Evolutionary conservation across 305 asterid genomes (phyloP).

Genomic region (Fraxinus albicans): DNA sequence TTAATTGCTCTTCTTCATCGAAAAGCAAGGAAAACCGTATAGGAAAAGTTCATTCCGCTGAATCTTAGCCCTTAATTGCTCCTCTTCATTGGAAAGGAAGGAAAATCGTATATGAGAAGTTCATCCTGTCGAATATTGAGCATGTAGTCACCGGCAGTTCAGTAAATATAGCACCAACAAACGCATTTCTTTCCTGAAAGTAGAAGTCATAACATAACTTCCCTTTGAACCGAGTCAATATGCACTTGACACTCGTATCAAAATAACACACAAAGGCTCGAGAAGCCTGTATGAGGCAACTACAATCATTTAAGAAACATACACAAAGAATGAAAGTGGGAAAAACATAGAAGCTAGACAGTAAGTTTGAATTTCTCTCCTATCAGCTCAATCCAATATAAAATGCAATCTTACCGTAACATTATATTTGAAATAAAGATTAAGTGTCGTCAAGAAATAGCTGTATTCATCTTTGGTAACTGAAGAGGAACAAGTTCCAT

Average conservation of each 20-base stretch:
- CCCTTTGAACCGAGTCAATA: not conserved
- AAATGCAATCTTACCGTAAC: constrained; percentile 65
- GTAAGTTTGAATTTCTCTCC: not conserved
- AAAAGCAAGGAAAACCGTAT: not conserved
- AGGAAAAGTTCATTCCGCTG: not conserved
- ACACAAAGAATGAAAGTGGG: not conserved
- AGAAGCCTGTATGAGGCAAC: constrained; percentile 15
- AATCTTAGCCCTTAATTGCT: not conserved
- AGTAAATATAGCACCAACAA: not conserved
- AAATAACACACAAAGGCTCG: constrained; percentile 2
- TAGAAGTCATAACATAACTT: not conserved
- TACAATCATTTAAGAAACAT: constrained; percentile 10
- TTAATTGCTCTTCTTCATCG: not conserved
- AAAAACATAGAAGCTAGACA: not conserved
- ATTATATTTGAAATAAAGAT: constrained; percentile 72
- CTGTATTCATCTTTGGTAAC: constrained; percentile 68
- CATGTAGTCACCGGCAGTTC: not conserved
- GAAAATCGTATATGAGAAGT: not conserved
- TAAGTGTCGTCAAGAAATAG: constrained; percentile 70
- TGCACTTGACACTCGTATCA: not conserved
- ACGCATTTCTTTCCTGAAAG: not conserved
- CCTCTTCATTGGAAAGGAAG: not conserved
- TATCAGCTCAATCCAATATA: constrained; percentile 8
- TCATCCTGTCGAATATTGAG: not conserved
- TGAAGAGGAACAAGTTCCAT: constrained; percentile 81